phyloP scores from a whole-genome alignment of 768 basidiomycete genomes.

The Lactarius quietus region DNA sequence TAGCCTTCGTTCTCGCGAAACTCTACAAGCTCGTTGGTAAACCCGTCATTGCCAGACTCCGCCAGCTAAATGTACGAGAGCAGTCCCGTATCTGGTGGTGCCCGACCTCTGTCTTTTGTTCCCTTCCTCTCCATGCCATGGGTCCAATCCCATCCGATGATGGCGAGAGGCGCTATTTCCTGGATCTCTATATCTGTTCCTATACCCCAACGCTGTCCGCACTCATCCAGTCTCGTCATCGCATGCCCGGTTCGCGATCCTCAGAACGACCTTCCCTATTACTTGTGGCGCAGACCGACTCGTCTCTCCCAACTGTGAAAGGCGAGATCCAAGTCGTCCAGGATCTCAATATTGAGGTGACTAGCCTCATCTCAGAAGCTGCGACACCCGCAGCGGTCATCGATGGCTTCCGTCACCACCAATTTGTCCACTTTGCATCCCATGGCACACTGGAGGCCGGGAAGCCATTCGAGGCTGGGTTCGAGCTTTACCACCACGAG shows the following conservation, averaged over 20 bases:
- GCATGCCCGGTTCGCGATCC: not conserved
- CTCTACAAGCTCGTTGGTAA: slow-evolving; percentile 10
- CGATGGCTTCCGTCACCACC: not conserved
- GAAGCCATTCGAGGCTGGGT: slow-evolving; percentile 1
- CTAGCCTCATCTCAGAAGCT: not conserved
- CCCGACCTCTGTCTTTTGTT: slow-evolving; percentile 10
- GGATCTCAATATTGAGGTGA: not conserved
- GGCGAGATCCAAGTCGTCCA: slow-evolving; percentile 1
- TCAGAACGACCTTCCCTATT: not conserved
- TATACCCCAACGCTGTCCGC: not conserved
- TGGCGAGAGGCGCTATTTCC: not conserved
- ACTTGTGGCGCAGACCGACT: slow-evolving; percentile 5
- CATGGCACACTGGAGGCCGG: slow-evolving; percentile 5
- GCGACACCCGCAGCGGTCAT: not conserved
- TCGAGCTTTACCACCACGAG: not conserved
- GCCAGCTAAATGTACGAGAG: not conserved
- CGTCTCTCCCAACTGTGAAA: not conserved
- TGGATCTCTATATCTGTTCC: slow-evolving; percentile 12
- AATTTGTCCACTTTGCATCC: slow-evolving; percentile 10
- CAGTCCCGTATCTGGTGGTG: slow-evolving; percentile 22
- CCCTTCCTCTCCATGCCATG: slow-evolving; percentile 23
- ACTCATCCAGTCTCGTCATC: not conserved
- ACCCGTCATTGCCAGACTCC: not conserved
- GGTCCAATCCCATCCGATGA: slow-evolving; percentile 6
- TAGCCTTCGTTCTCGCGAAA: not conserved